These are phyloP conservation scores for Salix dunnii DNA, from an alignment of 345 rosid genomes.

Conservation along the genomic window DNA sequence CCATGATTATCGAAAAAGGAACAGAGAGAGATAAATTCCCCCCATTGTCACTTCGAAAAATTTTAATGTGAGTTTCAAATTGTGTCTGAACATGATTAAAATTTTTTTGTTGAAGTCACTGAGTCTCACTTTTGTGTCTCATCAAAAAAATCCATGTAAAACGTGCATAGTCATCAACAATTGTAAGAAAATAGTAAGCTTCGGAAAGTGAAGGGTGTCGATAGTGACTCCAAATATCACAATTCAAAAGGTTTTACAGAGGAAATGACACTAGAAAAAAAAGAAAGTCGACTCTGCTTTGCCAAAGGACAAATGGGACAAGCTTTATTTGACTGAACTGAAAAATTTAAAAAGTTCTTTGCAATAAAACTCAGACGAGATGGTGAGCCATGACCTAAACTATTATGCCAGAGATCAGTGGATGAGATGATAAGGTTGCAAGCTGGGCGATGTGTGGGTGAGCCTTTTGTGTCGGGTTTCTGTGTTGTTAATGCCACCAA, in stretches of 20 bases:
- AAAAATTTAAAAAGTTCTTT: no score
- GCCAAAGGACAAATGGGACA: no score
- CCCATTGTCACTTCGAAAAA: neutral
- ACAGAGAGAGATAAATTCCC: neutral
- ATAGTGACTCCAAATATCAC: neutral
- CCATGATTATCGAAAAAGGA: neutral
- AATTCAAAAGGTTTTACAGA: neutral
- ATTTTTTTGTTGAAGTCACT: neutral
- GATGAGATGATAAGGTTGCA: no score
- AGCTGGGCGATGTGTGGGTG: no score
- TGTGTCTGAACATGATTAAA: neutral
- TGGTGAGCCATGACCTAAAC: no score
- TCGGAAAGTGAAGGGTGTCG: neutral
- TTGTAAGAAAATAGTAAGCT: neutral
- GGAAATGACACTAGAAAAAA: no score
- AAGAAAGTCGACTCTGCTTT: no score
- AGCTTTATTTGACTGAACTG: no score
- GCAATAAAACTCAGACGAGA: no score
- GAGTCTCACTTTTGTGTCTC: neutral
- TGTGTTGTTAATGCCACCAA: no score
- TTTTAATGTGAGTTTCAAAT: neutral
- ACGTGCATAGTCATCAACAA: neutral
- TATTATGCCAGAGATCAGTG: no score
- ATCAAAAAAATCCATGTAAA: neutral
- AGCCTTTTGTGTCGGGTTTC: no score